A percentile compares a stretch with the other conserved stretches of the same genome.
Conservation (phyloP, 805 yeast genomes). For the Wickerhamomyces sydowiorum region DNA sequence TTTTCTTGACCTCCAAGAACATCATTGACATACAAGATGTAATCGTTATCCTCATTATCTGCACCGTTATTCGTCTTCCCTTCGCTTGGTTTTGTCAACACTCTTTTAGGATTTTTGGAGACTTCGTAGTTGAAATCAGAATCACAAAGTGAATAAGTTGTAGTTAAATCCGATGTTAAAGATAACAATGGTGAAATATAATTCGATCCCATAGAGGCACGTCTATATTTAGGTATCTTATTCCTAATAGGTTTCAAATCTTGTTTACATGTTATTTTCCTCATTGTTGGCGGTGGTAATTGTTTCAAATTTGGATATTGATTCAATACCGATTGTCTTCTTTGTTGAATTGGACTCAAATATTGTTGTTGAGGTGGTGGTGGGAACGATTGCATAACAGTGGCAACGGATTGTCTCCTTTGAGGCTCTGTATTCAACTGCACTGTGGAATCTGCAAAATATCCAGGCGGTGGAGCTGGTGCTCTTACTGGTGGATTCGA, state of each 20-base stretch:
- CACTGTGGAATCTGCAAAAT: conserved; percentile 24
- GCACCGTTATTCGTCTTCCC: conserved; percentile 74
- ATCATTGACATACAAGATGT: conserved; percentile 91
- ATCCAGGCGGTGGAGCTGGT: conserved; percentile 34
- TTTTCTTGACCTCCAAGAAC: conserved; percentile 83
- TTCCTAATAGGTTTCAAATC: conserved; percentile 61
- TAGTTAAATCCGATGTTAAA: conserved; percentile 66
- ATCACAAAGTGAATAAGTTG: conserved; percentile 81
- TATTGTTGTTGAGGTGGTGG: conserved; percentile 6
- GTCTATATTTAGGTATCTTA: conserved; percentile 59
- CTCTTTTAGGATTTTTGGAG: conserved; percentile 85
- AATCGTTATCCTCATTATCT: conserved; percentile 87
- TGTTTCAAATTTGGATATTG: conserved; percentile 24
- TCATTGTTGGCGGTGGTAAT: conserved; percentile 43
- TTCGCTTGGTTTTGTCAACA: conserved; percentile 87
- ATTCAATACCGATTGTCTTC: conserved; percentile 18
- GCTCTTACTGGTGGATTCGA: conserved; percentile 37
- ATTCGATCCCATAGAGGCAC: conserved; percentile 59
- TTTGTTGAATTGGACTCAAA: conserved; percentile 13
- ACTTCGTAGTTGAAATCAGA: conserved; percentile 79
- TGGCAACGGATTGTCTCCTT: conserved; percentile 32
- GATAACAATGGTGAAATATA: conserved; percentile 79
- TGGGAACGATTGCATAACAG: conserved; percentile 18
- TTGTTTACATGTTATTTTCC: conserved; percentile 32
- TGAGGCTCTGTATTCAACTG: conserved; percentile 22